phyloP scores from a whole-genome alignment of 441 rosid genomes.

The Theobroma grandiflorum region DNA sequence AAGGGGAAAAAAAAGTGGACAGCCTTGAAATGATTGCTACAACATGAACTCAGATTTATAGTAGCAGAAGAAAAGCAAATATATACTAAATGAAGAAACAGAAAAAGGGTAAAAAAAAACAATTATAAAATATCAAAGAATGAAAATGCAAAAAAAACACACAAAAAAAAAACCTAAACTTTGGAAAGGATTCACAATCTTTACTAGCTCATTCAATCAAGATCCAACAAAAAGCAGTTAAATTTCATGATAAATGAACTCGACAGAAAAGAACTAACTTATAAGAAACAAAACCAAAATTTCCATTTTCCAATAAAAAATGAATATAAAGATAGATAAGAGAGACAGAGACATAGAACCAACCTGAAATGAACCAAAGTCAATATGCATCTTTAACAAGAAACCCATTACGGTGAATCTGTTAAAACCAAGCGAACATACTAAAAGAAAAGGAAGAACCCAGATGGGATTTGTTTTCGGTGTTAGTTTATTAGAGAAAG shows the following conservation, averaged over 20 bases:
- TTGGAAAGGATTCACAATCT: not conserved
- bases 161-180: not conserved
- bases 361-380: conserved; percentile 49
- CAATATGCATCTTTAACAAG: conserved; percentile 38
- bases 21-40: not conserved
- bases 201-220: conserved; percentile 22
- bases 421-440: conserved; percentile 34
- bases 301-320: conserved; percentile 3
- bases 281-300: not conserved
- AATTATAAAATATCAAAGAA: conserved; percentile 8
- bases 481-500: conserved; percentile 12
- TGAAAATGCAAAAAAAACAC: not conserved
- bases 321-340: not conserved
- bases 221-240: conserved; percentile 5
- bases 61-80: conserved; percentile 13
- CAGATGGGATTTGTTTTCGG: conserved; percentile 34
- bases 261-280: not conserved
- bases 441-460: conserved; percentile 30
- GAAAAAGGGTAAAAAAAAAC: not conserved
- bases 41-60: not conserved
- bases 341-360: conserved; percentile 30
- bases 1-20: not conserved
- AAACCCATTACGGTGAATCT: conserved; percentile 50
- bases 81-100: not conserved
- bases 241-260: not conserved